These are phyloP conservation scores for Fagopyrum esculentum DNA, from an alignment of 148 eudicot species.

Conservation along the genomic window DNA sequence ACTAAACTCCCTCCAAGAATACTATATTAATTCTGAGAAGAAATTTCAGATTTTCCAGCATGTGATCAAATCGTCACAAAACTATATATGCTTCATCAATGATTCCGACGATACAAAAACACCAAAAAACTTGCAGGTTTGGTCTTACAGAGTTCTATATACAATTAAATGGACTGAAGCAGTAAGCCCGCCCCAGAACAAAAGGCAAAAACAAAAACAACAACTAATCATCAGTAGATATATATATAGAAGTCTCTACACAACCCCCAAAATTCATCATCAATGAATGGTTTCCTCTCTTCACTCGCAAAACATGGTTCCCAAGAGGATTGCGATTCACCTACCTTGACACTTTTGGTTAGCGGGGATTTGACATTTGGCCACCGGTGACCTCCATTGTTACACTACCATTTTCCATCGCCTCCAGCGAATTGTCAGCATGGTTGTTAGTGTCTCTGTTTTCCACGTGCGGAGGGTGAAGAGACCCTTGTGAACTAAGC, in stretches of 20 bases:
- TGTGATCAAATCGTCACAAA: no score
- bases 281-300: neutral
- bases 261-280: conserved; percentile 3
- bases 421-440: conserved; percentile 34
- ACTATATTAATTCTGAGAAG: no score
- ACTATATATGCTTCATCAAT: no score
- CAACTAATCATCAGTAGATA: neutral
- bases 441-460: conserved; percentile 37
- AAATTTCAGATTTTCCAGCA: no score
- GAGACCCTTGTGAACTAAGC: conserved; percentile 62
- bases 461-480: conserved; percentile 48
- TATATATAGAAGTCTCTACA: neutral
- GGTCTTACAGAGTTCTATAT: neutral
- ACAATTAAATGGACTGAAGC: conserved; percentile 1
- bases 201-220: neutral
- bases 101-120: no score
- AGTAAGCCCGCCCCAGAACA: conserved; percentile 3
- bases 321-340: neutral
- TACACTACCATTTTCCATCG: conserved; percentile 46
- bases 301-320: neutral
- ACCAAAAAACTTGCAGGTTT: no score
- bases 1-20: no score
- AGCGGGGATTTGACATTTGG: neutral
- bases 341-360: neutral
- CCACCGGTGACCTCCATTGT: neutral